Percentiles rank a stretch among this genome's conserved stretches.
These are phyloP conservation scores for Clavariopsis aquatica DNA, from an alignment of 495 filamentous ascomycete species.

Conservation along the genomic window DNA sequence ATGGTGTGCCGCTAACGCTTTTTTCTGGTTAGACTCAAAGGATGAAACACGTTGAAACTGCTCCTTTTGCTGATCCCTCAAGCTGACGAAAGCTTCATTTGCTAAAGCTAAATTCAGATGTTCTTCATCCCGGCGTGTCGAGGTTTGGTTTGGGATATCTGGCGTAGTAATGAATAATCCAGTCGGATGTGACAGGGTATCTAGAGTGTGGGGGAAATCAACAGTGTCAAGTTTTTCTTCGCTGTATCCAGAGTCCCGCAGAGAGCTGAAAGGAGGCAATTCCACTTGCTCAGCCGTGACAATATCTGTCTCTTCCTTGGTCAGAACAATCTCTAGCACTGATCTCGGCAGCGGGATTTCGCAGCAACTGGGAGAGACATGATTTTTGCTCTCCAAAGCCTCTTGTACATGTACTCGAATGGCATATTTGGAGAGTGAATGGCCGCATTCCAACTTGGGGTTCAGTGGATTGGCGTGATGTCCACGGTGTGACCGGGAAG, in stretches of 20 bases:
- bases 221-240: constrained; percentile 20
- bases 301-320: constrained; percentile 21
- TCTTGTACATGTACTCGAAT: constrained; percentile 27
- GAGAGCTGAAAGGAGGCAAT: constrained; percentile 1
- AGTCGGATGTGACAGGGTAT: neutral
- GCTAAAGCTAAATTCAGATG: constrained; percentile 17
- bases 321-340: constrained; percentile 22
- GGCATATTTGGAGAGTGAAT: constrained; percentile 25
- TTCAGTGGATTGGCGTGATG: constrained; percentile 18
- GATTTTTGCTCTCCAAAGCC: constrained; percentile 13
- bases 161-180: constrained; percentile 9
- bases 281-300: neutral
- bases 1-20: constrained; percentile 25
- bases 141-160: constrained; percentile 1
- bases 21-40: constrained; percentile 32
- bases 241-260: constrained; percentile 19
- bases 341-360: constrained; percentile 18
- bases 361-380: constrained; percentile 22
- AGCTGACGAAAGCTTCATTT: constrained; percentile 16
- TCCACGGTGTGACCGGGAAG: constrained; percentile 22
- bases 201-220: constrained; percentile 1
- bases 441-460: constrained; percentile 28
- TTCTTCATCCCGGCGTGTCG: constrained; percentile 3
- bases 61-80: constrained; percentile 27
- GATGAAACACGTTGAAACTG: constrained; percentile 27